Evolutionary conservation across 257 asterid species (phyloP).

Genomic region (Verbena officinalis): DNA sequence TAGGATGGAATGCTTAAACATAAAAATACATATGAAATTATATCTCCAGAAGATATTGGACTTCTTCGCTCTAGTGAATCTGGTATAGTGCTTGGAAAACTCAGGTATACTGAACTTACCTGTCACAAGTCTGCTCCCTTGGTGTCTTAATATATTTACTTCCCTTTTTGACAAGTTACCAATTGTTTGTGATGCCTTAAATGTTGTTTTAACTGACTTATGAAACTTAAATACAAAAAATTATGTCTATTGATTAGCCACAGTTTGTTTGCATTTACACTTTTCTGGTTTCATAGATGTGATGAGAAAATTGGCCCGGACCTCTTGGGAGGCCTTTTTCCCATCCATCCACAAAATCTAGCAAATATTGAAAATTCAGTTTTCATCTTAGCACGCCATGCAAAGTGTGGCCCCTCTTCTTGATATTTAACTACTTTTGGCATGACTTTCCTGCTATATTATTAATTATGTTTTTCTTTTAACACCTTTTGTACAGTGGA

Average conservation of each 20-base stretch:
- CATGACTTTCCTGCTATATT: background rate
- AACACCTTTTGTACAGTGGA: slow-evolving; percentile 61
- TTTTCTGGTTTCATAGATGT: background rate
- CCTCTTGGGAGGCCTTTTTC: no score
- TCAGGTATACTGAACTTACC: slow-evolving; percentile 51
- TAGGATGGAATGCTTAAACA: slow-evolving; percentile 95
- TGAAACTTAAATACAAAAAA: slow-evolving; percentile 6
- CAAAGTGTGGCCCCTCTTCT: no score
- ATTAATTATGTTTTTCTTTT: slow-evolving; percentile 19
- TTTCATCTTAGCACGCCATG: no score
- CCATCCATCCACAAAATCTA: background rate
- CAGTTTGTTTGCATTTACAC: background rate
- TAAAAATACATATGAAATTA: slow-evolving; percentile 85
- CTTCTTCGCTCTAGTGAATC: slow-evolving; percentile 78
- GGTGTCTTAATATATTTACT: background rate
- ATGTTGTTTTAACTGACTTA: background rate
- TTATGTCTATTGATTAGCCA: background rate
- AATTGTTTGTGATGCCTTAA: slow-evolving; percentile 8
- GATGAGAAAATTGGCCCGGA: background rate
- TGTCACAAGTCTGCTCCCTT: background rate
- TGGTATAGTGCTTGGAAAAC: slow-evolving; percentile 93
- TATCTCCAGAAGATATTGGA: slow-evolving; percentile 92
- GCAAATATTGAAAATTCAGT: background rate
- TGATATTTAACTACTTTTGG: slow-evolving; percentile 13
- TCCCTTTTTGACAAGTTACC: background rate